phyloP scores from a whole-genome alignment of 2,329 filamentous ascomycete species.

The Colletotrichum orbiculare region DNA sequence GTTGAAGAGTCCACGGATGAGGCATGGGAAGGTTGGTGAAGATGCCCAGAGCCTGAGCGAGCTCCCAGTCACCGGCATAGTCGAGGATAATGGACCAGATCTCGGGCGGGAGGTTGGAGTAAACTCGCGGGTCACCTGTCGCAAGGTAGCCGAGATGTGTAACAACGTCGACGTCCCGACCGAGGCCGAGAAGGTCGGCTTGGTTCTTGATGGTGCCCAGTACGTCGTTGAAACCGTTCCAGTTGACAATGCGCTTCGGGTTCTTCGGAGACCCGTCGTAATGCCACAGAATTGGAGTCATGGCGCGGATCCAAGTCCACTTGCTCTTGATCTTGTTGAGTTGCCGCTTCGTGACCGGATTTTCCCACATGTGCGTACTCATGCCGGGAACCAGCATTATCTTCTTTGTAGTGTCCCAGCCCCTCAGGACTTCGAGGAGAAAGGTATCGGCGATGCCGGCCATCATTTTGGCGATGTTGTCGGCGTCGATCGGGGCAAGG shows the following conservation, averaged over 20 bases:
- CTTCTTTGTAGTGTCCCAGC: constrained; percentile 88
- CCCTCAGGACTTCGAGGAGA: constrained; percentile 81
- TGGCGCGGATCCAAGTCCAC: constrained; percentile 87
- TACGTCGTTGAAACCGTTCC: constrained; percentile 77
- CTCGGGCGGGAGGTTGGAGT: constrained; percentile 77
- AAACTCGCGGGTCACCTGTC: constrained; percentile 46
- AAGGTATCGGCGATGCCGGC: constrained; percentile 85
- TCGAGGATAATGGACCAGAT: constrained; percentile 92
- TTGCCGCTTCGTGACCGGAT: constrained; percentile 88
- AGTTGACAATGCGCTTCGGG: constrained; percentile 66
- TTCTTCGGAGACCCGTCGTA: constrained; percentile 67
- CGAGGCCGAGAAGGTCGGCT: constrained; percentile 78
- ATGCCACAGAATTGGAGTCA: constrained; percentile 85
- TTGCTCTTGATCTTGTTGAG: constrained; percentile 84
- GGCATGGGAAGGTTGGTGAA: constrained; percentile 83
- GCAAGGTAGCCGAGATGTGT: constrained; percentile 51
- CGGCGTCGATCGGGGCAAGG: constrained; percentile 85
- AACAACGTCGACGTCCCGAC: constrained; percentile 73
- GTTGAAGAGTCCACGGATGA: constrained; percentile 71
- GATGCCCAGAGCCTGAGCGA: constrained; percentile 82
- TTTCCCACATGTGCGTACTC: constrained; percentile 90
- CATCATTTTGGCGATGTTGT: constrained; percentile 88
- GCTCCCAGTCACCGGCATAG: constrained; percentile 88
- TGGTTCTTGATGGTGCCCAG: constrained; percentile 81
- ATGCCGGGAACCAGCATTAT: constrained; percentile 89